These are phyloP conservation scores for Aspergillus sp. DNA, from an alignment of 2,329 filamentous ascomycete species.

Conservation along the genomic window DNA sequence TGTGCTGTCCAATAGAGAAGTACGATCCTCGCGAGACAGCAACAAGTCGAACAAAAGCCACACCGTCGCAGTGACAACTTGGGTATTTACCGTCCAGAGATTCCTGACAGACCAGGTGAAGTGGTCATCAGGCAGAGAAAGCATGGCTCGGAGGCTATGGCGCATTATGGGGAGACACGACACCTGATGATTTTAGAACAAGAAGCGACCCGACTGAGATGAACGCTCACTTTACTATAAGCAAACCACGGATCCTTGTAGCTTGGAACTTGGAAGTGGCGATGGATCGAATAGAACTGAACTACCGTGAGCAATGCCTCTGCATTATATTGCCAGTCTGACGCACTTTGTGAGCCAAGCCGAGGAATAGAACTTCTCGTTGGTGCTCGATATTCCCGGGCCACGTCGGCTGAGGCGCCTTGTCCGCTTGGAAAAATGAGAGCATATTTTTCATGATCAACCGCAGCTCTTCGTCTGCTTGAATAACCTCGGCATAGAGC, in stretches of 20 bases:
- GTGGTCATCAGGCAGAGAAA: slow-evolving; percentile 4
- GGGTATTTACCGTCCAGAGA: slow-evolving; percentile 12
- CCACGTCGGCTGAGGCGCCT: not conserved
- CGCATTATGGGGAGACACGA: slow-evolving; percentile 13
- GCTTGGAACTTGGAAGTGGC: slow-evolving; percentile 11
- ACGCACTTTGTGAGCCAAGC: not conserved
- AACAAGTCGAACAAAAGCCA: slow-evolving; percentile 12
- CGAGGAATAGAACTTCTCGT: not conserved
- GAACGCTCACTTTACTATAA: slow-evolving; percentile 9
- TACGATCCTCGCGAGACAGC: slow-evolving; percentile 5
- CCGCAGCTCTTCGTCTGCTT: slow-evolving; percentile 6
- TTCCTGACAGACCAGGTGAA: slow-evolving; percentile 2
- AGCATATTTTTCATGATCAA: slow-evolving; percentile 5
- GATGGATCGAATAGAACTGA: slow-evolving; percentile 6
- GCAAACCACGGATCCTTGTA: slow-evolving; percentile 12
- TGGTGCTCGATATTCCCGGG: not conserved
- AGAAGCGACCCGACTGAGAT: not conserved
- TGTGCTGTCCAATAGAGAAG: slow-evolving; percentile 3
- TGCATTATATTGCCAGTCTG: not conserved
- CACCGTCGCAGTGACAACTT: slow-evolving; percentile 12
- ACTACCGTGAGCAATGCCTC: not conserved
- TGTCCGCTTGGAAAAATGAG: not conserved
- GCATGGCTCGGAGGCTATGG: slow-evolving; percentile 3
- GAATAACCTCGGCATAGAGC: slow-evolving; percentile 9
- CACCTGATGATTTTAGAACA: slow-evolving; percentile 2